These are phyloP conservation scores for Candida sakaeoensis DNA, from an alignment of 805 yeast genomes.

Conservation along the genomic window DNA sequence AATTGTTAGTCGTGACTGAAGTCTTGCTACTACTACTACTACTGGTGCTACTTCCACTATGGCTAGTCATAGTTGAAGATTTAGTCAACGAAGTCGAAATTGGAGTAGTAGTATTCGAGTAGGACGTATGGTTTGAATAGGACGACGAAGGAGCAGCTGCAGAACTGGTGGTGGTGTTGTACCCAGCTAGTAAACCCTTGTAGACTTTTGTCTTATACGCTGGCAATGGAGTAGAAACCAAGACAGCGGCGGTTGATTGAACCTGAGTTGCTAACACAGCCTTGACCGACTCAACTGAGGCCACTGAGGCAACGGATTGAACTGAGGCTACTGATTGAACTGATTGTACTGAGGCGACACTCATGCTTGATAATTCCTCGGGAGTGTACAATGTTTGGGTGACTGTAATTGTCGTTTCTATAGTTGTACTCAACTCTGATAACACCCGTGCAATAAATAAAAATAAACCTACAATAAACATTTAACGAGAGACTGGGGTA, in stretches of 20 bases:
- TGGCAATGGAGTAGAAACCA: slow-evolving; percentile 6
- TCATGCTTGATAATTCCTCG: slow-evolving; percentile 35
- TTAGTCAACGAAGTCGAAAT: not conserved
- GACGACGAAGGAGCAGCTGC: not conserved
- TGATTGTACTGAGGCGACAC: slow-evolving; percentile 16
- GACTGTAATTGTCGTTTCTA: slow-evolving; percentile 41
- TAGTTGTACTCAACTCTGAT: slow-evolving; percentile 34
- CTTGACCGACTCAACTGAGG: slow-evolving; percentile 12
- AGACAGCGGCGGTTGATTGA: slow-evolving; percentile 5
- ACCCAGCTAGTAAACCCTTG: slow-evolving; percentile 12
- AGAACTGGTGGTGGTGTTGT: slow-evolving; percentile 6
- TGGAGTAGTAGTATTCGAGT: not conserved
- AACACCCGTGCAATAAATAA: slow-evolving; percentile 14
- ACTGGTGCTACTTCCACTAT: too few relatives aligned
- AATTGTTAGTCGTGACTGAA: slow-evolving; percentile 2
- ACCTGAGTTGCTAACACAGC: slow-evolving; percentile 8
- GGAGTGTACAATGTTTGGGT: slow-evolving; percentile 47
- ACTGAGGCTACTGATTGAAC: slow-evolving; percentile 14
- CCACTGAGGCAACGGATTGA: slow-evolving; percentile 14
- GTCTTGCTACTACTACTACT: not conserved
- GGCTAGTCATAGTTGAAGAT: too few relatives aligned
- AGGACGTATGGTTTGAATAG: not conserved
- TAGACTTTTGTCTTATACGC: slow-evolving; percentile 5
- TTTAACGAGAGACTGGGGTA: slow-evolving; percentile 18
- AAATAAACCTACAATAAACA: slow-evolving; percentile 4